Evolutionary conservation across 176 grass and related monocot species (phyloP), one percentile per base, ranked within the genome.

Genomic region (Musa itinerans): DNA sequence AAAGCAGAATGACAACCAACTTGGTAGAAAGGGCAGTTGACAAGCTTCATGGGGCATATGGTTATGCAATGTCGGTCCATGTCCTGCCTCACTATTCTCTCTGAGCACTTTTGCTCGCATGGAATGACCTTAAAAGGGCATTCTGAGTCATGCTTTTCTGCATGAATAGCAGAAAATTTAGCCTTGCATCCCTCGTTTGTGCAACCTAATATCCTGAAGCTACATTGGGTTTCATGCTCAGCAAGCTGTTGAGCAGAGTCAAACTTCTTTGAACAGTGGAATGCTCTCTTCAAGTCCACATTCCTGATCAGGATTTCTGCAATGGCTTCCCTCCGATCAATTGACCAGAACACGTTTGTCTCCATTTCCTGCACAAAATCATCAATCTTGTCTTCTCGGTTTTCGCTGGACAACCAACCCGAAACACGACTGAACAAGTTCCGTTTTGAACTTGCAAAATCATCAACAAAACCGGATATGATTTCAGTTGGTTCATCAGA

Each of bases 351-450:
- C 64, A 72, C 81, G 20, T 89, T 87, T 21, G n/a, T 65, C 73
- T 93, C 94, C 81, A 86, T 71, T 72, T 85, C 89, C 68, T 91
- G 86, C 50, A 77, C 57, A 14, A 92, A 83, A 51, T 87, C 90
- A 74, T 89, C 84, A 23, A 98, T 91, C 80, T 89, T 98, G 19
- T 83, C 89, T 54, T 89, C 76, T 15, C 86, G 86, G 78, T 64
- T 89, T 79, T 98, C 88, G 54, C 86, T 87, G 0, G 83, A 89
- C 71, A 93, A 85, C 82, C 92, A 89, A 11, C 86, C 88, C n/a
- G 88, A 89, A 73, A 98, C 88, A 81, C 86, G 88, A 80, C 88
- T 80, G 59, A 98, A 73, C 64, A 98, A 82, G 52, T 87, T 91
- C 70, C 82, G 82, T 79, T 98, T 93, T 2, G 80, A 83, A 54